Evolutionary conservation across 805 yeast genomes (phyloP), one percentile per base, ranked within the genome.

Genomic region (Ogataea pignaliae): DNA sequence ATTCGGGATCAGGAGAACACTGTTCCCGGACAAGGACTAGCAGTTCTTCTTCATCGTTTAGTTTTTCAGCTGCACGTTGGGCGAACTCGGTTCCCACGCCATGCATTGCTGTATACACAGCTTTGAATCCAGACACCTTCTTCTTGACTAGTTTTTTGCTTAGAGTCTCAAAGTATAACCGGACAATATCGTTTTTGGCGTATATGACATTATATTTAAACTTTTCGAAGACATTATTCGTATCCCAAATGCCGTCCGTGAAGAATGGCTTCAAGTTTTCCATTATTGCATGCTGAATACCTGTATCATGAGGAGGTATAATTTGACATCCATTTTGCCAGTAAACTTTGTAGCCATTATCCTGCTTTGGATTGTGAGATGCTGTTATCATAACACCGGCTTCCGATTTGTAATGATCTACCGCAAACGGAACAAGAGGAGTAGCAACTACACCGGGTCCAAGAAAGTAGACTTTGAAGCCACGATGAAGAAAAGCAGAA

Each of bases 311-410:
- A 0, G 99, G 98, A 2, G 96, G 90, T 37, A 91, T 88, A 50
- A 91, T 93, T 63, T 93, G 98, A 63, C 97, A 91, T 3, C 97
- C 98, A 60, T 91, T 91, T 10, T 73, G 69, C 79, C 93, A 88
- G 68, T 93, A 91, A 1, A 91, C 98, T 59, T 91, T 91, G 66
- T 88, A 91, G 0, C 98, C 98, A 58, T 90, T 90, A 60, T 89
- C 97, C 60, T 76, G 69, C 30, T 85, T 85, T 1, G 93, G 91
- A 59, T 85, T 85, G 58, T 87, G 95, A 41, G 93, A 85, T 1
- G 96, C 96, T 0, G 96, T 88, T 28, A 90, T 78, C 97, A 90
- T 90, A 1, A 91, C 85, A 17, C 98, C 99, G 40, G 82, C 87
- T 0, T 83, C 70, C 0, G 96, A 86, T 0, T 64, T 51, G 43